Base-by-base conservation (phyloP, 2,329 filamentous ascomycete genomes). In the Lecanicillium sp. region DNA sequence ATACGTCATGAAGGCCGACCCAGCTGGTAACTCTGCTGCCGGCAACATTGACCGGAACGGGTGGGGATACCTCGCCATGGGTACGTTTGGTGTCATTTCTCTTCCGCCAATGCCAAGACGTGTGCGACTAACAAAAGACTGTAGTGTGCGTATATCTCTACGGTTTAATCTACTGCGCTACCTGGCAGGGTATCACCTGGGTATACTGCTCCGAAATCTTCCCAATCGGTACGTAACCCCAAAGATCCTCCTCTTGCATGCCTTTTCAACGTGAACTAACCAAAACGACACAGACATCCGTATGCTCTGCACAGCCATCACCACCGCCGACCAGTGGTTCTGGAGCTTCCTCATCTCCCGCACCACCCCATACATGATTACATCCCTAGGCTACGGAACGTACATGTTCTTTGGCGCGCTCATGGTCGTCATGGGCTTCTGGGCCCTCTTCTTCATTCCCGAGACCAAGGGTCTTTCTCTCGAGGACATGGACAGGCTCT, bases 391-490 rank as follows among this genome's bases (percentile, higher is more conserved):
- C 1, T 74, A 69, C 44, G 71, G 71, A 7, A 69, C 69, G 0
- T 75, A 71, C 49, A 68, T 75, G 41, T 66, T 74, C 54, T 75
- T 74, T 45, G 69, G 65, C 4, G 22, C 64, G 5, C 33, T 40
- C 19, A 39, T 71, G 35, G 56, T 71, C 13, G 44, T 58, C 19
- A 65, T 69, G 46, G 59, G 66, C 9, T 49, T 69, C 31, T 74
- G 67, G 52, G 60, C 68, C 3, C 64, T 62, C 39, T 69, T 71
- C 54, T 62, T 66, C 40, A 53, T 70, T 2, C 67, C 67, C 1
- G 66, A 71, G 47, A 70, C 67, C 1, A 69, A 68, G 47, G 65
- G 66, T 25, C 20, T 36, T 8, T 27, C 34, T 4, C 34, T 36
- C 25, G 34, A 36, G 14, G 34, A 36, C 25, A 36, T 36, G 34